A percentile compares a stretch with the other conserved stretches of the same genome.
Evolutionary conservation across 139 green algal species (phyloP).

Genomic region (Chlorella sp.): DNA sequence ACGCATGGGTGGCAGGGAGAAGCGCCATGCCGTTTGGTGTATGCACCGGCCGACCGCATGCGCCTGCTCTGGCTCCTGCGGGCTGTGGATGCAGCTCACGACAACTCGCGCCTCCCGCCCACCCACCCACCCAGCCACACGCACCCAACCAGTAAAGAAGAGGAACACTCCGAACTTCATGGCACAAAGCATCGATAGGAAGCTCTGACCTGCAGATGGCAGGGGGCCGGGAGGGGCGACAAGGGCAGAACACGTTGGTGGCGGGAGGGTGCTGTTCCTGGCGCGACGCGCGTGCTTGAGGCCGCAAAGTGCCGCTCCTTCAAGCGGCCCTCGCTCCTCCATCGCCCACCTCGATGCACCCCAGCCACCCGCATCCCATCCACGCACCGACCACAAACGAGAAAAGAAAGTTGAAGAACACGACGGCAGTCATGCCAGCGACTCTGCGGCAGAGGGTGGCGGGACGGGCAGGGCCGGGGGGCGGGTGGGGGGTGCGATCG

Average conservation of each 20-base stretch:
- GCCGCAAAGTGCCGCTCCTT: no score
- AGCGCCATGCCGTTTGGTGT: not conserved
- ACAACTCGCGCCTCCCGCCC: not conserved
- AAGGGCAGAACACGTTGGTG: no score
- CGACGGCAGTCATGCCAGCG: slow-evolving; percentile 48
- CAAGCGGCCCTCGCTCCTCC: no score
- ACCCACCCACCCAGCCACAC: not conserved
- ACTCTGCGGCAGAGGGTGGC: slow-evolving; percentile 35
- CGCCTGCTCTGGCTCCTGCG: not conserved
- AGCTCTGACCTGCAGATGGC: no score
- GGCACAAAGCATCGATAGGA: slow-evolving; percentile 68
- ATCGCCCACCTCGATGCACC: no score
- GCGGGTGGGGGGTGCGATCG: not conserved
- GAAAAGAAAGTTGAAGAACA: slow-evolving; percentile 65
- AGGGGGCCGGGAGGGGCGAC: no score
- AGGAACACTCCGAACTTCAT: slow-evolving; percentile 69
- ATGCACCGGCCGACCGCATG: no score
- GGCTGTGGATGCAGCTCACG: not conserved
- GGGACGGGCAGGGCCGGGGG: not conserved
- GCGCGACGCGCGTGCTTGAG: no score
- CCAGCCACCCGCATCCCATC: no score
- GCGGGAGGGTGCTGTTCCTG: no score
- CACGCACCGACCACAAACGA: slow-evolving; percentile 71
- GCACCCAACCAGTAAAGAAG: slow-evolving; percentile 68
- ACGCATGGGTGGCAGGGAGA: not conserved